Conservation (phyloP, 1,284 basidiomycete species). For the Lentinus polychrous region DNA sequence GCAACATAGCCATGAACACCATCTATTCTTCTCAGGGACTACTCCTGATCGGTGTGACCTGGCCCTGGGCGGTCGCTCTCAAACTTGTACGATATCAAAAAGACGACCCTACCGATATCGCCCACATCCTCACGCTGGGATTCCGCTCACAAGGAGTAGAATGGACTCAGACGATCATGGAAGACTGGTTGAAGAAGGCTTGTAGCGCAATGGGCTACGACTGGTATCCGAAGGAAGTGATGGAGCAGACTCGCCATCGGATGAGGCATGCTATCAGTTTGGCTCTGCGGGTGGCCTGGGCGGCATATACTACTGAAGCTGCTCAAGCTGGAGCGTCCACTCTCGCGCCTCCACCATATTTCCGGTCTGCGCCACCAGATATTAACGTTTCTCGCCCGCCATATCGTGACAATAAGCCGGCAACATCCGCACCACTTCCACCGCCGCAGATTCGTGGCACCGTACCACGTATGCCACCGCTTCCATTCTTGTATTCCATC, state of each 20-base stretch:
- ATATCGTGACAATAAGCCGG: neutral
- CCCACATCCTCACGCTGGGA: conserved; percentile 42
- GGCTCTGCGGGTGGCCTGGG: neutral
- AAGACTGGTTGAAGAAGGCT: conserved; percentile 42
- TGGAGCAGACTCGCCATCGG: conserved; percentile 36
- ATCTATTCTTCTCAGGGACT: conserved; percentile 51
- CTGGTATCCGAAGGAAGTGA: conserved; percentile 35
- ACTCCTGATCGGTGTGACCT: conserved; percentile 50
- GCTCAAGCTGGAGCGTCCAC: too few species aligned
- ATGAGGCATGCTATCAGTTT: conserved; percentile 39
- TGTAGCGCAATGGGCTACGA: conserved; percentile 55
- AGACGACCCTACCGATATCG: conserved; percentile 33
- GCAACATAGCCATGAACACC: conserved; percentile 47
- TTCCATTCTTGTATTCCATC: too few species aligned
- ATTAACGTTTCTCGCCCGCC: neutral
- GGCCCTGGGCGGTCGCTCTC: conserved; percentile 61
- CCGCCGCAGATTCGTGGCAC: neutral
- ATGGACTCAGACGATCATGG: conserved; percentile 47
- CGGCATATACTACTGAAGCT: too few species aligned
- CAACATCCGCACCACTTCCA: neutral
- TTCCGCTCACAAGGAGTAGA: conserved; percentile 39
- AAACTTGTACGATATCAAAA: conserved; percentile 62
- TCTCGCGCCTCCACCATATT: too few species aligned
- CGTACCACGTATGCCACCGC: too few species aligned
- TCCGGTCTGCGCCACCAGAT: too few species aligned